phyloP scores from a whole-genome alignment of 441 rosid genomes.

The Cnidoscolus chayamansa region DNA sequence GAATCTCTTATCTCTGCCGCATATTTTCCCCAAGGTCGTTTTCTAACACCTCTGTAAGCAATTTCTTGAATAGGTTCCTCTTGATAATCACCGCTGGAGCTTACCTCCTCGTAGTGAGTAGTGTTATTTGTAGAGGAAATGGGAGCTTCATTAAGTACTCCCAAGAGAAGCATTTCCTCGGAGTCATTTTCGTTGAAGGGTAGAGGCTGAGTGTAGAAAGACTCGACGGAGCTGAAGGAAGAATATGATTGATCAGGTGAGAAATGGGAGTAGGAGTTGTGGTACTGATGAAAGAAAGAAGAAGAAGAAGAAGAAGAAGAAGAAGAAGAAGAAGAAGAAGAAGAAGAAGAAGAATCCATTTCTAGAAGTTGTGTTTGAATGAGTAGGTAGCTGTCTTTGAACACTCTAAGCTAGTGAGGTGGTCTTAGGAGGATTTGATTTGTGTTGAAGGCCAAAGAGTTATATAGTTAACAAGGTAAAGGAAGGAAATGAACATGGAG shows the following conservation, averaged over 20 bases:
- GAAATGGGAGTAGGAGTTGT: slow-evolving; percentile 25
- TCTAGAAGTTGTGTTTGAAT: background rate
- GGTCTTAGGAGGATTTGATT: slow-evolving; percentile 2
- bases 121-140: slow-evolving; percentile 18
- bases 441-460: background rate
- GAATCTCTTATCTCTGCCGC: slow-evolving; percentile 96
- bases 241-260: slow-evolving; percentile 31
- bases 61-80: slow-evolving; percentile 35
- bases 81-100: slow-evolving; percentile 31
- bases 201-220: slow-evolving; percentile 35
- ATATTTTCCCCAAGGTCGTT: slow-evolving; percentile 88
- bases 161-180: slow-evolving; percentile 76
- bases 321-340: too few relatives aligned
- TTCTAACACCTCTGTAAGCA: slow-evolving; percentile 71
- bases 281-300: slow-evolving; percentile 17
- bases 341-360: slow-evolving; percentile 35
- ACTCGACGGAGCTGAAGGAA: slow-evolving; percentile 34
- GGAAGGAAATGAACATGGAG: too few relatives aligned
- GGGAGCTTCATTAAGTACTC: slow-evolving; percentile 46
- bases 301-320: too few relatives aligned
- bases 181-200: slow-evolving; percentile 89
- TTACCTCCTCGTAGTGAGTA: slow-evolving; percentile 7
- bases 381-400: background rate
- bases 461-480: slow-evolving; percentile 3
- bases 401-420: background rate